phyloP scores from a whole-genome alignment of 2,329 filamentous ascomycete species.

The Penicillium expansum region DNA sequence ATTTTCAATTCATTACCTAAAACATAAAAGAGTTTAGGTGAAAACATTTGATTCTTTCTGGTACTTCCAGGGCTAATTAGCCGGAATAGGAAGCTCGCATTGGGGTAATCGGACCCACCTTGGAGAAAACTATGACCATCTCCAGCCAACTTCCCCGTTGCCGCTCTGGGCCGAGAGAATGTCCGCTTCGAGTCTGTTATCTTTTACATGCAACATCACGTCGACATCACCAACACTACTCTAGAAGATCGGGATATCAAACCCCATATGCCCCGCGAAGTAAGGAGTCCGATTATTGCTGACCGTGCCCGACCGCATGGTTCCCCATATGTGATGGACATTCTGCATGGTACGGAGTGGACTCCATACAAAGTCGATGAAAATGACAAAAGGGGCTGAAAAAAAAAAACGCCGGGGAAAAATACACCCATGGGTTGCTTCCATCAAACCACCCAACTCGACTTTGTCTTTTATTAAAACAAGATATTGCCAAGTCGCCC shows the following conservation, averaged over 20 bases:
- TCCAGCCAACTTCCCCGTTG: conserved; percentile 3
- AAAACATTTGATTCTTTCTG: neutral
- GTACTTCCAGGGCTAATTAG: neutral
- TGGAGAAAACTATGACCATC: neutral
- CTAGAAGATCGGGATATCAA: neutral
- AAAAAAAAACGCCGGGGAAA: neutral
- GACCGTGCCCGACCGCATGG: conserved; percentile 18
- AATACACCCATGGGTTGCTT: neutral
- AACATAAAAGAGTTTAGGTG: neutral
- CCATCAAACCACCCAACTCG: neutral
- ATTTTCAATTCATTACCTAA: neutral
- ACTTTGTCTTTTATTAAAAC: neutral
- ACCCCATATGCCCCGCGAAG: conserved; percentile 23
- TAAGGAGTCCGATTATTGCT: conserved; percentile 25
- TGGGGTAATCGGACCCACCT: conserved; percentile 23
- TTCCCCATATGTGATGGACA: conserved; percentile 11
- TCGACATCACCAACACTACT: neutral
- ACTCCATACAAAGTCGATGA: neutral
- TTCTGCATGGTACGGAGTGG: neutral
- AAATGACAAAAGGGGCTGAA: neutral
- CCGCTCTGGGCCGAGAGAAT: conserved; percentile 27
- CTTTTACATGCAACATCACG: conserved; percentile 15
- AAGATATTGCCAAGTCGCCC: conserved; percentile 1
- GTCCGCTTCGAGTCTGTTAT: conserved; percentile 25
- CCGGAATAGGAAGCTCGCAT: conserved; percentile 18